A percentile compares a stretch with the other conserved stretches of the same genome.
phyloP scores from a whole-genome alignment of 345 rosid species.

The Eucalyptus cloeziana region DNA sequence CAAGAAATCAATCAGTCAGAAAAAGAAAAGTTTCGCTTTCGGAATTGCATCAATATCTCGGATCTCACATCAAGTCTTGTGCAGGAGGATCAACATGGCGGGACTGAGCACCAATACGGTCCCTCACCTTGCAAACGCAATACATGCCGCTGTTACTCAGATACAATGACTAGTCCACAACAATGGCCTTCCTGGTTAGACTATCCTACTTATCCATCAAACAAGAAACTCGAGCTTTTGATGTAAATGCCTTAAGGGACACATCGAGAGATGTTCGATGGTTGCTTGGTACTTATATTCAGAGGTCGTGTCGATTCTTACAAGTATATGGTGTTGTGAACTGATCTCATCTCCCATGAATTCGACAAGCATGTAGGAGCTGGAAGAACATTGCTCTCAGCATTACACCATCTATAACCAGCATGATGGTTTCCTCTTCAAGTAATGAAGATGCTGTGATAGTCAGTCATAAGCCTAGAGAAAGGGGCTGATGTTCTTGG shows the following conservation, averaged over 20 bases:
- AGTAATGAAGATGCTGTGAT: background rate
- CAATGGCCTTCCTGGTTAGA: background rate
- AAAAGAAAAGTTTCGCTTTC: background rate
- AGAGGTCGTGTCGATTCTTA: background rate
- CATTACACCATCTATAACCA: background rate
- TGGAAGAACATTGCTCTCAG: background rate
- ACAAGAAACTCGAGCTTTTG: background rate
- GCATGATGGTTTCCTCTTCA: background rate
- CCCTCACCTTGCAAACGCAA: slow-evolving; percentile 36
- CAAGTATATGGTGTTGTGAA: background rate
- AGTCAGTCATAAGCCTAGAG: background rate
- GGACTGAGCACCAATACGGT: slow-evolving; percentile 24
- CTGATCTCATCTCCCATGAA: background rate
- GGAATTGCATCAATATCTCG: accelerated
- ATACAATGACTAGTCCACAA: background rate
- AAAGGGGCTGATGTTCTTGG: background rate
- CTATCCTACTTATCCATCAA: background rate
- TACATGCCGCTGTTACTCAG: slow-evolving; percentile 24
- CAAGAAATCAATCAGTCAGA: background rate
- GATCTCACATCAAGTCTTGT: background rate
- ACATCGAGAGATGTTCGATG: background rate
- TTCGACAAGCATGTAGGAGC: background rate
- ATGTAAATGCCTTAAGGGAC: background rate
- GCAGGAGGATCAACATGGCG: slow-evolving; percentile 56
- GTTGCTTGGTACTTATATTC: background rate